Conservation (phyloP, 495 filamentous ascomycete genomes). For the Talaromyces liani region DNA sequence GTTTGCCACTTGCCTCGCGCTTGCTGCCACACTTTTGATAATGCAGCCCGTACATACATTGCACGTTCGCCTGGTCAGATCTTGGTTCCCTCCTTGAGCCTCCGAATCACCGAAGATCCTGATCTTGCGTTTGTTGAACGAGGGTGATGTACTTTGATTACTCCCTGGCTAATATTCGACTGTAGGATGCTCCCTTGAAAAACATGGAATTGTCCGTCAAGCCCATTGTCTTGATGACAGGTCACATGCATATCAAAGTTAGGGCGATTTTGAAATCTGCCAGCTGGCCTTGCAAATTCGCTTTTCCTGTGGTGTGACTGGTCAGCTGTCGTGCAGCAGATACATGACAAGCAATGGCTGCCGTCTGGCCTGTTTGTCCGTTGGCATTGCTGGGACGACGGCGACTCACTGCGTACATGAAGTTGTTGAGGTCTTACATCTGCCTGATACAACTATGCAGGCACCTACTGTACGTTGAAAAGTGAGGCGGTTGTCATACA, state of each 20-base stretch:
- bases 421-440: not conserved
- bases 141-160: not conserved
- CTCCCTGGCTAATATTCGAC: not conserved
- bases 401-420: not conserved
- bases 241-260: not conserved
- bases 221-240: not conserved
- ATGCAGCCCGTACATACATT: not conserved
- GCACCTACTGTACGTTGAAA: not conserved
- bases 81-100: not conserved
- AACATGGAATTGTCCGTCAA: not conserved
- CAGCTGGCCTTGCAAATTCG: not conserved
- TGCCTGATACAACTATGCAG: not conserved
- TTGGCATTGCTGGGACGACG: not conserved
- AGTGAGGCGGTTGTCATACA: conserved; percentile 4
- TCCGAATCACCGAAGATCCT: not conserved
- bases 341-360: not conserved
- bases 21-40: not conserved
- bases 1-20: not conserved
- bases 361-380: not conserved
- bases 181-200: not conserved
- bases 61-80: not conserved
- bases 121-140: not conserved
- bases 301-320: not conserved
- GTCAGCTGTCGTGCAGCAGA: not conserved
- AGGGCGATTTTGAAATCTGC: not conserved